phyloP scores from a whole-genome alignment of 169 alveolate genomes.

The Plasmodium berghei region DNA sequence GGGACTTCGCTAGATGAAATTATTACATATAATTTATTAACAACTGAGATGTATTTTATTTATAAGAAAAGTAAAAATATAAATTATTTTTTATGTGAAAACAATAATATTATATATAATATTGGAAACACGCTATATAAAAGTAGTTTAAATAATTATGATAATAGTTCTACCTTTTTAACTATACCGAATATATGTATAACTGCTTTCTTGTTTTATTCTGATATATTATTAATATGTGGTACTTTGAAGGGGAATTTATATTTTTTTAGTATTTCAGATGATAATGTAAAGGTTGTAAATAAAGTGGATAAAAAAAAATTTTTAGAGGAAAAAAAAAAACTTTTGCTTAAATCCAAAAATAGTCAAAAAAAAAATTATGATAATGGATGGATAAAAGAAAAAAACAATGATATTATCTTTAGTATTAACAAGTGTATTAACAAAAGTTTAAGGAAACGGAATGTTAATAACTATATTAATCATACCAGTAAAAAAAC shows the following conservation, averaged over 20 bases:
- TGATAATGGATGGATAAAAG: not conserved
- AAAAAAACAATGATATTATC: not conserved
- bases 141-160: constrained; percentile 32
- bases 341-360: not conserved
- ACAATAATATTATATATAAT: constrained; percentile 31
- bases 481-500: not conserved
- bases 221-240: constrained; percentile 37
- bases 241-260: constrained; percentile 36
- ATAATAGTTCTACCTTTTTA: constrained; percentile 15
- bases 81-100: constrained; percentile 10
- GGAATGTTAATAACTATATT: not conserved
- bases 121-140: constrained; percentile 31
- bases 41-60: constrained; percentile 22
- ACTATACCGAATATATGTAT: constrained; percentile 10
- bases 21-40: constrained; percentile 19
- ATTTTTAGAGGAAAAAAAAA: not conserved
- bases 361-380: not conserved
- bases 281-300: constrained; percentile 26
- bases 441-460: not conserved
- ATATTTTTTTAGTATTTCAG: constrained; percentile 27
- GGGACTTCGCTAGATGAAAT: constrained; percentile 36
- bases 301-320: constrained; percentile 9
- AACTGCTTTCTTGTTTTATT: constrained; percentile 36
- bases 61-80: constrained; percentile 9
- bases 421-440: not conserved